Conservation (phyloP, 139 green algal genomes). For the Pleodorina starrii region DNA sequence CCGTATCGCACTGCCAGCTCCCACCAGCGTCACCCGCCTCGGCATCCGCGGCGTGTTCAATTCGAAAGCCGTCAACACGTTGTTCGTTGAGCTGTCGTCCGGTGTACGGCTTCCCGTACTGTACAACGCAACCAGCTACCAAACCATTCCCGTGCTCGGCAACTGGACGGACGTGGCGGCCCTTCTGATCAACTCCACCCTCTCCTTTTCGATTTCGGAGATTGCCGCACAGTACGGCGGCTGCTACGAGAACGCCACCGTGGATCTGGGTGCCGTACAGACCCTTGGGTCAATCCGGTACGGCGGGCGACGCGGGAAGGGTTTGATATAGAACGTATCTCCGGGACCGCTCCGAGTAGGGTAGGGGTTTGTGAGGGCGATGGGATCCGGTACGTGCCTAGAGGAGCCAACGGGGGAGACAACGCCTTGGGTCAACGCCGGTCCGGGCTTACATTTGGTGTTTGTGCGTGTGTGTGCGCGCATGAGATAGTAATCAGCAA, state of each 20-base stretch:
- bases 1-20: background rate
- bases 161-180: background rate
- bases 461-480: background rate
- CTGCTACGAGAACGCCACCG: background rate
- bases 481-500: background rate
- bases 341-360: background rate
- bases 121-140: background rate
- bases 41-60: constrained; percentile 17
- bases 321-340: background rate
- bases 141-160: background rate
- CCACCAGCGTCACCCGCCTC: background rate
- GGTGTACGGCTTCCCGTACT: background rate
- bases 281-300: background rate
- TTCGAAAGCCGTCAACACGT: background rate
- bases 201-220: constrained; percentile 6
- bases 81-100: background rate
- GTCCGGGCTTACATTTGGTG: background rate
- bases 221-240: background rate
- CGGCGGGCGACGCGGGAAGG: background rate
- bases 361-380: background rate
- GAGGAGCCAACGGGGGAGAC: background rate
- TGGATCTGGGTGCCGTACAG: constrained; percentile 15
- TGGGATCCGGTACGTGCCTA: background rate
- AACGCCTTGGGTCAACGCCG: background rate
- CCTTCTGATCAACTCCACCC: background rate